Evolutionary conservation across 306 rosid genomes (phyloP), one percentile per base, ranked within the genome.

Genomic region (Crotalaria pallida): DNA sequence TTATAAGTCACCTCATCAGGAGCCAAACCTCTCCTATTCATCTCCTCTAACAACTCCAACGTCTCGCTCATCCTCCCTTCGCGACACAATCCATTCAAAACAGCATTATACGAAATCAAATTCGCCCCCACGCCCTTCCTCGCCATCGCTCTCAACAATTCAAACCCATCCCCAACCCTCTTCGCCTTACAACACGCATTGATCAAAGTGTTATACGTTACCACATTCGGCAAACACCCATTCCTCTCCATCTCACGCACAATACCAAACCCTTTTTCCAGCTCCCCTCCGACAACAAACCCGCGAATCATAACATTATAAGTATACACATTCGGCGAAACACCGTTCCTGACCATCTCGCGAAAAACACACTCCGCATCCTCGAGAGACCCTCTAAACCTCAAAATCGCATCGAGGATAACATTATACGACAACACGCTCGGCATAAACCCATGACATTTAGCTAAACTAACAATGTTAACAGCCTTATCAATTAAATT

Each of bases 221-320:
- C 96, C 27, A 84, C 90, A 29, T 82, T 90, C 0, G 96, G 96
- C 72, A 84, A 74, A 76, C 92, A 85, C 1, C 90, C 98, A 13
- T 60, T 73, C 9, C 34, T 84, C 83, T 88, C 90, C 98, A 93
- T 93, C 65, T 84, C 85, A 16, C 52, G 77, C 27, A 85, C 69
- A 61, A 90, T 64, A 10, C 18, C 2, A 16, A 85, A 77, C 16
- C 86, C 97, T 77, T 66, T 81, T 4, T 85, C 81, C 59, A 88
- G 55, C 63, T 81, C 80, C 45, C 90, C 88, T 3, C 67, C 82
- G 10, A 67, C 77, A 23, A 85, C 77, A 1, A 78, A 79, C 49
- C 94, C 96, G 7, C 98, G 84, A 62, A 90, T 93, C 84, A 93
- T 73, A 76, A 93, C 84, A 22, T 93, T 90, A 58, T 81, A 90